Evolutionary conservation across 1,284 basidiomycete species (phyloP).

Genomic region (Apiotrichum mycotoxinovorans): DNA sequence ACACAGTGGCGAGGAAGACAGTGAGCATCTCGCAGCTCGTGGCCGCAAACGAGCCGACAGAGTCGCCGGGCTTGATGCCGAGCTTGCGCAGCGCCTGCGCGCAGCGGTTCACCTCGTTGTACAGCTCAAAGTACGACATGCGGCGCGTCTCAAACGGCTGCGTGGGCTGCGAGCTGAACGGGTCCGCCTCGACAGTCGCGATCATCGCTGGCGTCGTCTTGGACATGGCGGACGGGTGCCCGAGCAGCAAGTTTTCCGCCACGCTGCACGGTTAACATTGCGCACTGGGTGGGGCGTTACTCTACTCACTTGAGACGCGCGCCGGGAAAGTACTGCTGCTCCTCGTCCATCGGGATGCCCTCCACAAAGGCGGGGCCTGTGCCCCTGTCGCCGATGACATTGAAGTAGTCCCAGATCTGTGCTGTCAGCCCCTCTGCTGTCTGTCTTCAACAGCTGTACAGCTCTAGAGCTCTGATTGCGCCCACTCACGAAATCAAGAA

Average conservation of each 20-base stretch:
- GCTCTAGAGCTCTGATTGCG: no score
- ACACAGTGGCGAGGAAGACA: conserved; percentile 15
- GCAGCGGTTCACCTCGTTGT: conserved; percentile 16
- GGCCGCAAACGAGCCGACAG: conserved; percentile 17
- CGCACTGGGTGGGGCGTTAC: no score
- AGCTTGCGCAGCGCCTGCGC: conserved; percentile 16
- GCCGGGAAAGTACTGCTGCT: conserved; percentile 17
- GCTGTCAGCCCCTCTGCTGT: neutral
- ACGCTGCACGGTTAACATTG: conserved; percentile 3
- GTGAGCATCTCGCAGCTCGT: conserved; percentile 23
- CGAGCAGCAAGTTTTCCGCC: conserved; percentile 19
- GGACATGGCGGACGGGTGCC: conserved; percentile 14
- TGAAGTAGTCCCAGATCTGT: conserved; percentile 16
- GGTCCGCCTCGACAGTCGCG: conserved; percentile 20
- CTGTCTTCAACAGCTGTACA: no score
- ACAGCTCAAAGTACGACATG: conserved; percentile 21
- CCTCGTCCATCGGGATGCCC: conserved; percentile 20
- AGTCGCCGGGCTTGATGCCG: conserved; percentile 18
- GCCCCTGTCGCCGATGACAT: conserved; percentile 18
- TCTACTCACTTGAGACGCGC: conserved; percentile 19
- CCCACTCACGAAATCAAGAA: conserved; percentile 16
- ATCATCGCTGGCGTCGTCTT: conserved; percentile 19
- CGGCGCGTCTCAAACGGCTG: conserved; percentile 22
- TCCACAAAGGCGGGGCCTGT: conserved; percentile 17
- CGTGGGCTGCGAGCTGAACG: conserved; percentile 2